A percentile compares a stretch with the other conserved stretches of the same genome.
phyloP scores from a whole-genome alignment of 192 early-diverging fungal genomes.

The Rhizophagus clarus region DNA sequence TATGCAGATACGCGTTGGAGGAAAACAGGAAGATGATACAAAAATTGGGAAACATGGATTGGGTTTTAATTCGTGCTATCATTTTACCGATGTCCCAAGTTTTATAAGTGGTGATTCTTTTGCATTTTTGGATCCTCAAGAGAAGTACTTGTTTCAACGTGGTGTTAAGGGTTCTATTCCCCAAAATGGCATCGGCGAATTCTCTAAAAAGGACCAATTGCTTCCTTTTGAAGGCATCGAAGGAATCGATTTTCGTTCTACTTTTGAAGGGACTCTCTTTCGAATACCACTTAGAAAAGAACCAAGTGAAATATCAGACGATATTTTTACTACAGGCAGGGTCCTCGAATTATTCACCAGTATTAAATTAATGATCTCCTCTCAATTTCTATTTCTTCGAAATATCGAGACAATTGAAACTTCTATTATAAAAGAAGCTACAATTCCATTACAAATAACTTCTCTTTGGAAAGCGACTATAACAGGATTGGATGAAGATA shows the following conservation, averaged over 20 bases:
- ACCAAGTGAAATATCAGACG: slow-evolving; percentile 11
- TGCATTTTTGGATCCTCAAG: slow-evolving; percentile 36
- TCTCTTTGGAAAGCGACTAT: slow-evolving; percentile 3
- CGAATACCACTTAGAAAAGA: slow-evolving; percentile 30
- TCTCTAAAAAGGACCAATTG: slow-evolving; percentile 22
- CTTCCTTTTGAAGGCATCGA: slow-evolving; percentile 28
- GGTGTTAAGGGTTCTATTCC: not conserved
- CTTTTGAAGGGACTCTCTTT: slow-evolving; percentile 32
- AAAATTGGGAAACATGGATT: slow-evolving; percentile 7
- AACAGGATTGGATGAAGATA: not conserved
- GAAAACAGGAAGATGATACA: slow-evolving; percentile 8
- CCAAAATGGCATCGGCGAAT: not conserved
- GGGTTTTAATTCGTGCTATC: slow-evolving; percentile 33
- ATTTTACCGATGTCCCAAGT: slow-evolving; percentile 34
- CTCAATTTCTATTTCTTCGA: slow-evolving; percentile 17
- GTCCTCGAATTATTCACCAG: not conserved
- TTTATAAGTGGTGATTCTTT: slow-evolving; percentile 33
- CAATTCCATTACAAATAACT: too few species aligned
- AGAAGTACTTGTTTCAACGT: slow-evolving; percentile 3
- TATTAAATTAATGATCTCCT: not conserved
- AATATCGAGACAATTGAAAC: slow-evolving; percentile 23
- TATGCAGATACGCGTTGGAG: slow-evolving; percentile 32
- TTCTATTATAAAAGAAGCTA: not conserved
- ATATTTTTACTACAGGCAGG: not conserved
- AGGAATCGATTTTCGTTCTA: slow-evolving; percentile 12